A percentile compares a stretch with the other conserved stretches of the same genome.
Conservation (phyloP, 2,329 filamentous ascomycete genomes). For the Metarhizium album region DNA sequence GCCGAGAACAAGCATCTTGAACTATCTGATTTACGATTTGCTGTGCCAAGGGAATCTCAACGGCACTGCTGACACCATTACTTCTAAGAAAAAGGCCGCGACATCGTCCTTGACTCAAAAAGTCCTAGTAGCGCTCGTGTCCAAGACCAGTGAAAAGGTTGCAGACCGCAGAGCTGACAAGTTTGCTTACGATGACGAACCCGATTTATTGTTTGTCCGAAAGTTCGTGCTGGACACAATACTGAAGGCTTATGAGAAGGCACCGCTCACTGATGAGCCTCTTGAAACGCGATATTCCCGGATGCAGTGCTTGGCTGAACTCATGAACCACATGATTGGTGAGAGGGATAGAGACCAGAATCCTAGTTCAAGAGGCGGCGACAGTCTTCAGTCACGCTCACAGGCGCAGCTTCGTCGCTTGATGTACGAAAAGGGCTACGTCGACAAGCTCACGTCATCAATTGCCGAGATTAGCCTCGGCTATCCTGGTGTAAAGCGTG, state of each 20-base stretch:
- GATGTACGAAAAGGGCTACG: constrained; percentile 98
- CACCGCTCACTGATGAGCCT: constrained; percentile 64
- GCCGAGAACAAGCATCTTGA: constrained; percentile 81
- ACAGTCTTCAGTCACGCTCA: constrained; percentile 40
- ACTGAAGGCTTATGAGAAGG: constrained; percentile 84
- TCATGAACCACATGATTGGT: constrained; percentile 87
- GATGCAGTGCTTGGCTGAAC: constrained; percentile 76
- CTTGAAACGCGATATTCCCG: constrained; percentile 80
- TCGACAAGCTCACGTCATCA: constrained; percentile 77
- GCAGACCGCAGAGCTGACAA: constrained; percentile 44
- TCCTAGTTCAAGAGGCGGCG: constrained; percentile 27
- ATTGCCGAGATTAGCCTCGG: constrained; percentile 94
- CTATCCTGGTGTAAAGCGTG: constrained; percentile 83
- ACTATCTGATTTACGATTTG: constrained; percentile 81
- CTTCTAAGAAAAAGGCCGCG: constrained; percentile 72
- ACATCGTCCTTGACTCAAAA: constrained; percentile 81
- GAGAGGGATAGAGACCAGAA: constrained; percentile 57
- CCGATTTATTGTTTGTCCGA: constrained; percentile 81
- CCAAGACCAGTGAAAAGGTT: constrained; percentile 72
- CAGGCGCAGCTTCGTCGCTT: constrained; percentile 80
- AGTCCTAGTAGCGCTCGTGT: constrained; percentile 75
- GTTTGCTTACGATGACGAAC: constrained; percentile 63
- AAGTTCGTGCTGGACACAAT: constrained; percentile 92
- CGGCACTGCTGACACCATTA: constrained; percentile 62
- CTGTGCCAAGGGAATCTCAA: constrained; percentile 49